These are phyloP conservation scores for Erigeron canadensis DNA, from an alignment of 129 eudicot species.

Conservation along the genomic window DNA sequence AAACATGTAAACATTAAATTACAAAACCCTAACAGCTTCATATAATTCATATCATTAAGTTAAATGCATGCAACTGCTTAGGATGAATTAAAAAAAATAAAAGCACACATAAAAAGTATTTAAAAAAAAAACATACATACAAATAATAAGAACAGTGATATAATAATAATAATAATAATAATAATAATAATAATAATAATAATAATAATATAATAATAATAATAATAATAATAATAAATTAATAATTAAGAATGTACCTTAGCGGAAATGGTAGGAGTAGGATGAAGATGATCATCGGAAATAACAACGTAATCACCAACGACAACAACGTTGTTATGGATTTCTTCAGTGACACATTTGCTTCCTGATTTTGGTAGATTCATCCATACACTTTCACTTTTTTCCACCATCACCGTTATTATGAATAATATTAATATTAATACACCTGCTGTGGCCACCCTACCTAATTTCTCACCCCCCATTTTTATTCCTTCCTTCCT, in stretches of 20 bases:
- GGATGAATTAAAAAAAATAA: not conserved
- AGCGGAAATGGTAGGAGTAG: slow-evolving; percentile 63
- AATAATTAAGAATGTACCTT: too few relatives aligned
- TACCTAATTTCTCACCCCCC: not conserved
- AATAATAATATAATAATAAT: too few relatives aligned
- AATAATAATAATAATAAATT: too few relatives aligned
- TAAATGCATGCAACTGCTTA: not conserved
- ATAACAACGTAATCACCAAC: slow-evolving; percentile 84
- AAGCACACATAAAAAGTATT: not conserved
- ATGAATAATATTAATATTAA: slow-evolving; percentile 13
- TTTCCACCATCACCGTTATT: slow-evolving; percentile 24
- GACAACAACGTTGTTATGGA: slow-evolving; percentile 89
- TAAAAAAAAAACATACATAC: not conserved
- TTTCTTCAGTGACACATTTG: slow-evolving; percentile 89
- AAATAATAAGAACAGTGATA: not conserved
- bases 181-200: too few relatives aligned
- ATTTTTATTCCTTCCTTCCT: too few relatives aligned
- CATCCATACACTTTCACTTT: slow-evolving; percentile 61
- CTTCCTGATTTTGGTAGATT: slow-evolving; percentile 59
- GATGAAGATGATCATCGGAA: slow-evolving; percentile 67
- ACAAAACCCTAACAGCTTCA: not conserved
- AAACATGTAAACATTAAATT: not conserved
- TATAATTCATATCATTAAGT: not conserved
- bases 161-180: too few relatives aligned
- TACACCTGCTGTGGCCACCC: not conserved